phyloP scores from a whole-genome alignment of 164 flowering plant genomes.

The Houttuynia cordata region DNA sequence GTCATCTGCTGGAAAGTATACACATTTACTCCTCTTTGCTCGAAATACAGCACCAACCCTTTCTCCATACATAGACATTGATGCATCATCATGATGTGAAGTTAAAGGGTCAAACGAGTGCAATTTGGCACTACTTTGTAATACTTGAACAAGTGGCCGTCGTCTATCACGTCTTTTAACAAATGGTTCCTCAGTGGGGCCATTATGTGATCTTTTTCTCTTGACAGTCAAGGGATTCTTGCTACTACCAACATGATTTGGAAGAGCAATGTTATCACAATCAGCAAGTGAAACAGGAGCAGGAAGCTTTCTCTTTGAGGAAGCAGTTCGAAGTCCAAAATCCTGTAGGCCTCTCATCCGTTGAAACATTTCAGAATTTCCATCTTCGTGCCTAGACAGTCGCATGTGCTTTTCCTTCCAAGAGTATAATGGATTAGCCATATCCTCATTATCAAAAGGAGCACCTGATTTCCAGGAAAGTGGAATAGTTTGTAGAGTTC shows the following conservation, averaged over 20 bases:
- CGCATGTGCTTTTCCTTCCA: slow-evolving; percentile 23
- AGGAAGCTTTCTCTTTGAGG: slow-evolving; percentile 29
- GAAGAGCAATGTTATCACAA: slow-evolving; percentile 14
- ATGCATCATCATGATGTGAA: slow-evolving; percentile 21
- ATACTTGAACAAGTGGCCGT: slow-evolving; percentile 37
- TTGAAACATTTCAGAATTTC: slow-evolving; percentile 34
- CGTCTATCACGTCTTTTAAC: slow-evolving; percentile 29
- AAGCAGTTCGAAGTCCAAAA: slow-evolving; percentile 47
- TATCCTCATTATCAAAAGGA: slow-evolving; percentile 20
- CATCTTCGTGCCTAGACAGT: slow-evolving; percentile 31
- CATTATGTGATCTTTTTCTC: slow-evolving; percentile 26
- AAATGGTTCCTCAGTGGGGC: slow-evolving; percentile 8
- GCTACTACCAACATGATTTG: slow-evolving; percentile 19
- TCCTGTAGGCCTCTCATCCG: slow-evolving; percentile 77
- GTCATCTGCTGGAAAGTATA: slow-evolving; percentile 33
- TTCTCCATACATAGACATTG: slow-evolving; percentile 26
- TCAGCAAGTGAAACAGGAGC: slow-evolving; percentile 14
- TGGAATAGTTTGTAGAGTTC: slow-evolving; percentile 19
- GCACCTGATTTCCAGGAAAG: slow-evolving; percentile 15
- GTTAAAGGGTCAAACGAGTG: slow-evolving; percentile 18
- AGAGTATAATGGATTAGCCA: slow-evolving; percentile 10
- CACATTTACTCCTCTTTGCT: slow-evolving; percentile 45
- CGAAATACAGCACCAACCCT: slow-evolving; percentile 18
- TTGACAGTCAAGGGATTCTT: slow-evolving; percentile 20
- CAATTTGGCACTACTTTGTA: slow-evolving; percentile 27